Conservation (phyloP, 1,284 basidiomycete species). For the Pseudozyma sp. region DNA sequence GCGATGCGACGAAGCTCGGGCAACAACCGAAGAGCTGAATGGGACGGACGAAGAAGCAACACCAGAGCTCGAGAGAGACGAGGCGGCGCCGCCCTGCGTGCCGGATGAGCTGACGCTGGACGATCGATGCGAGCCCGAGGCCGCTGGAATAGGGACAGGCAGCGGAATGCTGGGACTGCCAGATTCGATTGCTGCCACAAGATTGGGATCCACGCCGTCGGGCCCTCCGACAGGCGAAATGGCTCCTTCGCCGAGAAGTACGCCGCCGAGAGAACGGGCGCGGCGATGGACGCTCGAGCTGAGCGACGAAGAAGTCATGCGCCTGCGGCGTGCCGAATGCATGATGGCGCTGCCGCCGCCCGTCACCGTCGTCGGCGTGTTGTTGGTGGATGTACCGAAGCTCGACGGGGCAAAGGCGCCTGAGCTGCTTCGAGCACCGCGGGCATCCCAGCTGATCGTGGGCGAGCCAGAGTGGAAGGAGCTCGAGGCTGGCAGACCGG, state of each 20-base stretch:
- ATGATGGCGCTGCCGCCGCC: conserved; percentile 41
- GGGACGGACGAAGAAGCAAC: conserved; percentile 37
- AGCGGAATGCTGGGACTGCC: conserved; percentile 50
- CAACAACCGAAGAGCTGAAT: conserved; percentile 18
- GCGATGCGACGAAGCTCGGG: conserved; percentile 17
- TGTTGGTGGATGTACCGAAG: conserved; percentile 20
- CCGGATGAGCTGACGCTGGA: conserved; percentile 48
- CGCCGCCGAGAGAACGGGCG: conserved; percentile 61
- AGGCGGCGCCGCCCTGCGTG: conserved; percentile 34
- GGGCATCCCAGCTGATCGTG: conserved; percentile 31
- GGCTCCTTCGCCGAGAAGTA: conserved; percentile 48
- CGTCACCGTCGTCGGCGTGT: conserved; percentile 28
- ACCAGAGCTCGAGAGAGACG: conserved; percentile 34
- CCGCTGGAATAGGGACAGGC: conserved; percentile 37
- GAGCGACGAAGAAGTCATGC: conserved; percentile 42
- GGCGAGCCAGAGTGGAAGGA: conserved; percentile 43
- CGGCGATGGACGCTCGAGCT: conserved; percentile 59
- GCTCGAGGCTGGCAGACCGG: conserved; percentile 28
- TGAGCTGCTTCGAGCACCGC: conserved; percentile 33
- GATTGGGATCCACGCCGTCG: conserved; percentile 65
- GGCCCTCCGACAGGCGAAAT: conserved; percentile 65
- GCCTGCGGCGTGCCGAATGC: conserved; percentile 31
- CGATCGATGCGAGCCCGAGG: conserved; percentile 32
- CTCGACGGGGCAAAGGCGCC: conserved; percentile 34
- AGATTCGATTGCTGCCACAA: conserved; percentile 64